Percentiles rank a stretch among this genome's conserved stretches.
These are phyloP conservation scores for Saposhnikovia divaricata DNA, from an alignment of 129 eudicot species.

Conservation along the genomic window DNA sequence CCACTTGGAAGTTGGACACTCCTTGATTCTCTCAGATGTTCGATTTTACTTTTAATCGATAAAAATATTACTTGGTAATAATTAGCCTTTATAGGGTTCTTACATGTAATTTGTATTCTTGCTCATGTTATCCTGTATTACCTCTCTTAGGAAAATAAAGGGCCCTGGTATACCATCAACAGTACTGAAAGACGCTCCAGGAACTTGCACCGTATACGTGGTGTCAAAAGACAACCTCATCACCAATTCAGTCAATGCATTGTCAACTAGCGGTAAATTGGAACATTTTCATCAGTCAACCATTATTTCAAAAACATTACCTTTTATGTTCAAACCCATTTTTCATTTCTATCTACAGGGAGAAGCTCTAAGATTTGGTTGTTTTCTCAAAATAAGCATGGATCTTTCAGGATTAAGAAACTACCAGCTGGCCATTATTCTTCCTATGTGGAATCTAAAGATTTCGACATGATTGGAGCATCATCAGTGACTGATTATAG, in stretches of 20 bases:
- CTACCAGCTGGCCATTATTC: slow-evolving; percentile 34
- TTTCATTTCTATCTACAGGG: slow-evolving; percentile 22
- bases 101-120: not conserved
- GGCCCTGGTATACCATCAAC: slow-evolving; percentile 50
- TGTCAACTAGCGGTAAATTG: slow-evolving; percentile 31
- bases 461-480: slow-evolving; percentile 12
- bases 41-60: not conserved
- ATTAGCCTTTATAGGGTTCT: not conserved
- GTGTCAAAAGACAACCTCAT: slow-evolving; percentile 46
- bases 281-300: not conserved
- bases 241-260: slow-evolving; percentile 34
- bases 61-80: not conserved
- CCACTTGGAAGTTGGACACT: not conserved
- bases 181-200: slow-evolving; percentile 63
- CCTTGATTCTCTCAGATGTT: not conserved
- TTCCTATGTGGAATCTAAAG: slow-evolving; percentile 23
- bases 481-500: slow-evolving; percentile 17
- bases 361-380: slow-evolving; percentile 19
- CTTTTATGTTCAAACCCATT: not conserved
- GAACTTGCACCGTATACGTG: slow-evolving; percentile 48
- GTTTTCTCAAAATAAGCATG: slow-evolving; percentile 10
- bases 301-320: not conserved
- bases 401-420: slow-evolving; percentile 31
- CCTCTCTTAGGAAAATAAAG: slow-evolving; percentile 39
- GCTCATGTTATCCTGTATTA: not conserved